Base-by-base conservation (phyloP, 306 rosid species). In the Corylus heterophylla region DNA sequence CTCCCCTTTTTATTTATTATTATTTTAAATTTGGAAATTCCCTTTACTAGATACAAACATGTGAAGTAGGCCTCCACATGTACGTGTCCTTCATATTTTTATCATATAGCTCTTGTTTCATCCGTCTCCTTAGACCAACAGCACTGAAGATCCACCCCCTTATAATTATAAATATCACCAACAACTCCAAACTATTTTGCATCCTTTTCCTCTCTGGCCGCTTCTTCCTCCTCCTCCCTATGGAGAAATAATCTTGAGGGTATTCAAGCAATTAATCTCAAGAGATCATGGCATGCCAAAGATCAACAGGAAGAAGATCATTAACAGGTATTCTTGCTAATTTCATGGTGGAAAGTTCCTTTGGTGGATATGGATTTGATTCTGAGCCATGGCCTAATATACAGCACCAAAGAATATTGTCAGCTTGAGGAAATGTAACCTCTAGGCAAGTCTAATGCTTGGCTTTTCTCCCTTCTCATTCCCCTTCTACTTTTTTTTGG, bases 391-490 rank as follows among this genome's bases (percentile, higher is more conserved):
- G 93, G 91, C 93, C 85, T 64, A 76, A 81, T 58, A 78, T 51
- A 12, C 3, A 22, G 61, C 56, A 9, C 49, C 35, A 42, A 63
- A n/a, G 54, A 29, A 76, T 39, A 31, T 31, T 31, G 67, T 79
- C 76, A 75, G 37, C 71, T 58, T 73, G 61, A 83, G 78, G 85
- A 83, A 88, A 71, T 71, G 82, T 76, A 79, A 74, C 93, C 92
- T 91, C 93, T 76, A 88, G 98, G 98, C 98, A 93, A 93, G 98
- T 93, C 98, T 93, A 87, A 73, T 85, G 88, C 95, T 93, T 93
- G 98, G 98, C 97, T 93, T 27, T 12, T 11, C 8, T 12, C 14
- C n/a, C 29, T 12, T 18, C 39, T 47, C 4, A 27, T 52, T 68
- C 18, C 27, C 12, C 11, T 4, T 52, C 49, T 42, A 14, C 35